A percentile compares a stretch with the other conserved stretches of the same genome.
These are phyloP conservation scores for Lyophyllum decastes DNA, from an alignment of 768 basidiomycete species.

Conservation along the genomic window DNA sequence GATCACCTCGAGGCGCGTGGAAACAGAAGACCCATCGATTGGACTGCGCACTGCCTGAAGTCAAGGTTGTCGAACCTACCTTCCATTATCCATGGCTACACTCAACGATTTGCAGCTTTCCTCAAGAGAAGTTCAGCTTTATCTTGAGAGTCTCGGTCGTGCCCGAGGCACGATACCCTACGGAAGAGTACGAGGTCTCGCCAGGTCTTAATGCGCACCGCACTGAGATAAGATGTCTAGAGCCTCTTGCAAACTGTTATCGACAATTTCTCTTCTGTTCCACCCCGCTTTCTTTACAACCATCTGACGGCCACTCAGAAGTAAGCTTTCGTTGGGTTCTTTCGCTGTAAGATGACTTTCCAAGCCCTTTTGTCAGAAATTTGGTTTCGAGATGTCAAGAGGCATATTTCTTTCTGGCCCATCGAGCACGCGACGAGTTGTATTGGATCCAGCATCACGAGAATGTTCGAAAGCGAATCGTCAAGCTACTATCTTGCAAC, in stretches of 20 bases:
- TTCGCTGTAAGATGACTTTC: not conserved
- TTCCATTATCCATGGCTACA: not conserved
- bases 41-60: not conserved
- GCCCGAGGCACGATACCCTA: constrained; percentile 6
- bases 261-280: not conserved
- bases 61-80: not conserved
- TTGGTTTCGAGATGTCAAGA: constrained; percentile 3
- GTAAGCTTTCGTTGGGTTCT: not conserved
- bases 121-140: not conserved
- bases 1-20: constrained; percentile 2
- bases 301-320: not conserved
- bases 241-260: not conserved
- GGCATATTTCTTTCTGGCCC: constrained; percentile 1
- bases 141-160: not conserved
- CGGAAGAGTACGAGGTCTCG: constrained; percentile 2
- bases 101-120: not conserved
- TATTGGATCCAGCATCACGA: constrained; percentile 12
- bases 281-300: not conserved
- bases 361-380: not conserved
- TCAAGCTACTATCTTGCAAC: not conserved
- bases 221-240: not conserved
- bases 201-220: not conserved
- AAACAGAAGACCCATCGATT: not conserved
- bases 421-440: not conserved
- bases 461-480: not conserved